Evolutionary conservation across 306 rosid genomes (phyloP).

Genomic region (Abrus pulchellus): DNA sequence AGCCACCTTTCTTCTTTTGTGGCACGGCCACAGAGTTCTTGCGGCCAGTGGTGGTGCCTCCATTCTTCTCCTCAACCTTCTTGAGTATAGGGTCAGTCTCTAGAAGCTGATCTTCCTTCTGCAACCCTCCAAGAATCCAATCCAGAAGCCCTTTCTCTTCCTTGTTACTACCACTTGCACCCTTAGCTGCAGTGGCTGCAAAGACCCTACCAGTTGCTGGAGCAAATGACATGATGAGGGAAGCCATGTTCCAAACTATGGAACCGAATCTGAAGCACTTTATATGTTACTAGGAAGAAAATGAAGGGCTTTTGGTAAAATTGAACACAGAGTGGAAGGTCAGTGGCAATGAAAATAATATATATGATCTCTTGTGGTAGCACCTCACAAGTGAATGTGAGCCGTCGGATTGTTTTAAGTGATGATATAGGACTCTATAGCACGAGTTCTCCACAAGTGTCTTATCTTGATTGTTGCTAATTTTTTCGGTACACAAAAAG

Average conservation of each 20-base stretch:
- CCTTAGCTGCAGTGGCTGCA: constrained; percentile 73
- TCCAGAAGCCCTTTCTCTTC: constrained; percentile 77
- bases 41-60: constrained; percentile 50
- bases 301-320: constrained; percentile 23
- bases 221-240: constrained; percentile 70
- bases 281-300: constrained; percentile 17
- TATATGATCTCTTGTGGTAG: constrained; percentile 46
- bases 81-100: constrained; percentile 85
- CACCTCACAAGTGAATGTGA: constrained; percentile 45
- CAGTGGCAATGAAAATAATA: constrained; percentile 48
- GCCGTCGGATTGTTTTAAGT: constrained; percentile 48
- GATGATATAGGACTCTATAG: constrained; percentile 32
- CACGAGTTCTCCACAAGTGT: constrained; percentile 75
- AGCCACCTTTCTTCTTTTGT: constrained; percentile 81
- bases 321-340: constrained; percentile 33
- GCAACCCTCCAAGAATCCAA: constrained; percentile 78
- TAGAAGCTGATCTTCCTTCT: constrained; percentile 76
- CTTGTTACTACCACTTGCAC: constrained; percentile 68
- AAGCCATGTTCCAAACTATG: constrained; percentile 64
- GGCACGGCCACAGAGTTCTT: constrained; percentile 71
- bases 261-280: neutral
- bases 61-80: constrained; percentile 78
- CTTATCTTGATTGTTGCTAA: constrained; percentile 63
- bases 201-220: constrained; percentile 61
- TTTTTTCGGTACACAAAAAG: constrained; percentile 27